A percentile compares a stretch with the other conserved stretches of the same genome.
Conservation (phyloP, 805 yeast genomes). For the Ogataea parapolymorpha region DNA sequence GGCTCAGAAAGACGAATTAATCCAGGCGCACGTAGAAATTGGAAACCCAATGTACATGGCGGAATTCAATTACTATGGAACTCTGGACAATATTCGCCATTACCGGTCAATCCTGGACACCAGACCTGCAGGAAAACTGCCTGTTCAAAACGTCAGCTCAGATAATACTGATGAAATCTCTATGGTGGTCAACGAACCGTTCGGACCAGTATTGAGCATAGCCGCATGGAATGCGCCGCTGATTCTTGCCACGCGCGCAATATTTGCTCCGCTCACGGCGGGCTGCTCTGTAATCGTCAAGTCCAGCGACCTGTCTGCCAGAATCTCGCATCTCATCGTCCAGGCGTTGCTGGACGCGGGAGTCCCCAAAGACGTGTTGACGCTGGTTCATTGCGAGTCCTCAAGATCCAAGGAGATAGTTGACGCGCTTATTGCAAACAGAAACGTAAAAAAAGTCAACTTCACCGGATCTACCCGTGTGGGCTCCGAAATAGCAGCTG, state of each 20-base stretch:
- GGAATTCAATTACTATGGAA: slow-evolving; percentile 31
- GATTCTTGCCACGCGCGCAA: slow-evolving; percentile 37
- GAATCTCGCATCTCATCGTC: slow-evolving; percentile 32
- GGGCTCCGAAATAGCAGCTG: slow-evolving; percentile 36
- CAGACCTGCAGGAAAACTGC: slow-evolving; percentile 18
- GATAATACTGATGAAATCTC: slow-evolving; percentile 11
- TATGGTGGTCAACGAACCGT: slow-evolving; percentile 35
- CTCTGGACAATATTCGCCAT: slow-evolving; percentile 32
- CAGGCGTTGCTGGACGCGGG: slow-evolving; percentile 38
- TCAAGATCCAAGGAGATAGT: slow-evolving; percentile 28
- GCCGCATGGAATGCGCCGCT: slow-evolving; percentile 52
- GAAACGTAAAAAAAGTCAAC: slow-evolving; percentile 35
- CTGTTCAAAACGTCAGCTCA: slow-evolving; percentile 16
- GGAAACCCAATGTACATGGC: slow-evolving; percentile 39
- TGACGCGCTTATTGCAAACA: slow-evolving; percentile 28
- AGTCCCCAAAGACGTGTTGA: slow-evolving; percentile 36
- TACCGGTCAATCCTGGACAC: slow-evolving; percentile 25
- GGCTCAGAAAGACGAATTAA: slow-evolving; percentile 14
- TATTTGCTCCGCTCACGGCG: slow-evolving; percentile 44
- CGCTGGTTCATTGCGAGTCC: slow-evolving; percentile 33
- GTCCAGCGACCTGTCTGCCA: slow-evolving; percentile 39
- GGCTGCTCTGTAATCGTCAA: slow-evolving; percentile 46
- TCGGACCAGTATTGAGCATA: slow-evolving; percentile 45
- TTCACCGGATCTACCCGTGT: slow-evolving; percentile 46
- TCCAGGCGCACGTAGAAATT: slow-evolving; percentile 29